phyloP scores from a whole-genome alignment of 441 rosid genomes.

The Daphne laureola region DNA sequence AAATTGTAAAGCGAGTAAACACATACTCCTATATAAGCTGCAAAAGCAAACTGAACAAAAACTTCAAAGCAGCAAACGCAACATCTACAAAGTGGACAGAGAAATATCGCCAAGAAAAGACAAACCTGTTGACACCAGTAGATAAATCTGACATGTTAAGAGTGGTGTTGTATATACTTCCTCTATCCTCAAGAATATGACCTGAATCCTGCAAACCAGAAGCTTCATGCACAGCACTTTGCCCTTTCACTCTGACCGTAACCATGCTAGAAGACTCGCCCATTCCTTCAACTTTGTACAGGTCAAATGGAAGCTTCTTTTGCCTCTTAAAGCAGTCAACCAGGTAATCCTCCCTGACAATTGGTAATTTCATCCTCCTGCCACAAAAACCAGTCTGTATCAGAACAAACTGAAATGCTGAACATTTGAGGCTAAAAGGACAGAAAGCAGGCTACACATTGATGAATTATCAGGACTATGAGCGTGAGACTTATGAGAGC shows the following conservation, averaged over 20 bases:
- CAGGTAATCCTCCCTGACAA: conserved; percentile 80
- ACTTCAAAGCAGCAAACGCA: neutral
- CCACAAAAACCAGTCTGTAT: conserved; percentile 18
- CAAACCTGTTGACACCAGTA: conserved; percentile 80
- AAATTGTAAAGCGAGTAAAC: no score
- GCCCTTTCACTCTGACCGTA: conserved; percentile 93
- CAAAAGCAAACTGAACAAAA: neutral
- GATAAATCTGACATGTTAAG: conserved; percentile 93
- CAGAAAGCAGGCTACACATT: conserved; percentile 14
- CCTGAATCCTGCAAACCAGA: conserved; percentile 88
- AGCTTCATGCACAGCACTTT: conserved; percentile 90
- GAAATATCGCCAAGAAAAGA: neutral
- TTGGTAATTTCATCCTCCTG: conserved; percentile 86
- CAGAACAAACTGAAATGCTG: no score
- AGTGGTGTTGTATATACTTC: conserved; percentile 84
- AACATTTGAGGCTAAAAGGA: conserved; percentile 7
- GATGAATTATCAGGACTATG: neutral
- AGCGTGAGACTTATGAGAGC: conserved; percentile 5
- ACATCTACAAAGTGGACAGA: no score
- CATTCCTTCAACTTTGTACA: conserved; percentile 63
- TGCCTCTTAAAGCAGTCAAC: conserved; percentile 66
- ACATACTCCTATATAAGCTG: conserved; percentile 7
- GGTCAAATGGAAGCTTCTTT: conserved; percentile 75
- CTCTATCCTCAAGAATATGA: conserved; percentile 91
- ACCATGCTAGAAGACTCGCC: conserved; percentile 56